These are phyloP conservation scores for Yamadazyma sp. DNA, from an alignment of 805 yeast species.

Conservation along the genomic window DNA sequence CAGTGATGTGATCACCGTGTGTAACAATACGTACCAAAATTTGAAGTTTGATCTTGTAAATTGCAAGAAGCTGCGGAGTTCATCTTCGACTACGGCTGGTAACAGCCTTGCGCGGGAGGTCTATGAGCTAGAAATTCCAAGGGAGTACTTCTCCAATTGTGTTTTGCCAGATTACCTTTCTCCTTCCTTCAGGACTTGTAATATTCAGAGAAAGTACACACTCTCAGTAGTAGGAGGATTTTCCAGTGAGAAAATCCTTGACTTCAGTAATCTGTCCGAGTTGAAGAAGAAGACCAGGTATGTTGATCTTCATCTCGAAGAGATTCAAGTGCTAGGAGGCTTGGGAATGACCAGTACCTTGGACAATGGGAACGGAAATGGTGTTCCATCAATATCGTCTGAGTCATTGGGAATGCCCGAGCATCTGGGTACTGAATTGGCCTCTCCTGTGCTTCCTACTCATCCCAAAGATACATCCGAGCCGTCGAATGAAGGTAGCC, in stretches of 20 bases:
- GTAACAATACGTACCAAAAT: slow-evolving; percentile 34
- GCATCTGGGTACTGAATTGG: no score
- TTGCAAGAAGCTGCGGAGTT: slow-evolving; percentile 25
- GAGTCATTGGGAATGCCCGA: no score
- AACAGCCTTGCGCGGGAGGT: slow-evolving; percentile 1
- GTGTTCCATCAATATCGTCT: background rate
- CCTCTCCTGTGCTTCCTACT: slow-evolving; percentile 8
- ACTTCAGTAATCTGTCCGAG: slow-evolving; percentile 21
- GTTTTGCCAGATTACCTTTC: slow-evolving; percentile 47
- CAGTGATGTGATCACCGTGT: slow-evolving; percentile 26
- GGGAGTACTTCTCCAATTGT: slow-evolving; percentile 37
- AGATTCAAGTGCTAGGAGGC: slow-evolving; percentile 37
- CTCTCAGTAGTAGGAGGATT: slow-evolving; percentile 25
- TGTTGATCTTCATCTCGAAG: slow-evolving; percentile 32
- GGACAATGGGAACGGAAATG: background rate
- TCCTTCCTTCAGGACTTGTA: slow-evolving; percentile 59
- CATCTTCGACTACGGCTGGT: slow-evolving; percentile 21
- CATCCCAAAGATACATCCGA: background rate
- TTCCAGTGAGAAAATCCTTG: slow-evolving; percentile 24
- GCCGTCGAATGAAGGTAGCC: slow-evolving; percentile 10
- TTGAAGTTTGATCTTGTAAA: slow-evolving; percentile 40
- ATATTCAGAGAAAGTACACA: slow-evolving; percentile 41
- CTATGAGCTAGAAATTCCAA: slow-evolving; percentile 48
- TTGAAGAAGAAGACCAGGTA: slow-evolving; percentile 21
- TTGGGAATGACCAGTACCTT: slow-evolving; percentile 23